These are phyloP conservation scores for Exophiala spinifera DNA, from an alignment of 2,329 filamentous ascomycete species.

Conservation along the genomic window DNA sequence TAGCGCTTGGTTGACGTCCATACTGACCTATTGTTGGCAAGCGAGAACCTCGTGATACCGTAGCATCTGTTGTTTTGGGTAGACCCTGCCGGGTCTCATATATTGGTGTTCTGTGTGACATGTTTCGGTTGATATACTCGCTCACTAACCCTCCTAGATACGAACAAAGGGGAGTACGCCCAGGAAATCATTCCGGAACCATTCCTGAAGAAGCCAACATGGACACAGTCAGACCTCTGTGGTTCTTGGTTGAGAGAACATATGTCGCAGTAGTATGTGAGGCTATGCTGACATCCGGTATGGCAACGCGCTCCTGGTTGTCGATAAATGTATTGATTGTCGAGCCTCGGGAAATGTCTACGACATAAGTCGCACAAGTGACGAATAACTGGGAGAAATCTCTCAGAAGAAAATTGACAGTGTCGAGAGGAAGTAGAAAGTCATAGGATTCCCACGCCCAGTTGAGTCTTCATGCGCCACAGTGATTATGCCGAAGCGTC, in stretches of 20 bases:
- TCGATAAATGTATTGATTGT: not conserved
- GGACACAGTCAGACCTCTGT: not conserved
- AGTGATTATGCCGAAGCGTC: slow-evolving; percentile 11
- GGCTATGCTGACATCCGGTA: too few relatives aligned
- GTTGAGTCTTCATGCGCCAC: slow-evolving; percentile 19
- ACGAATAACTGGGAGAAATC: slow-evolving; percentile 14
- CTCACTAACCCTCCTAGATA: slow-evolving; percentile 12
- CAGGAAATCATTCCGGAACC: slow-evolving; percentile 15
- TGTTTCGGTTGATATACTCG: slow-evolving; percentile 6
- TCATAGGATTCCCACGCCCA: slow-evolving; percentile 2
- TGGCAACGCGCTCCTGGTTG: too few relatives aligned
- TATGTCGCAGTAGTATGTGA: not conserved
- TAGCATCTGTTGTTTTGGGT: slow-evolving; percentile 22
- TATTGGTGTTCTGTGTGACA: slow-evolving; percentile 22
- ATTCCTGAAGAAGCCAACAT: not conserved
- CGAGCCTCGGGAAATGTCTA: not conserved
- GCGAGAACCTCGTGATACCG: slow-evolving; percentile 19
- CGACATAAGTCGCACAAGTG: slow-evolving; percentile 19
- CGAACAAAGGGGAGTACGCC: slow-evolving; percentile 1
- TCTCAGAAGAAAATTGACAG: not conserved
- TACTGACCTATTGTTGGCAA: slow-evolving; percentile 8
- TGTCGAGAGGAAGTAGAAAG: not conserved
- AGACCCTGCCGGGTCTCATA: slow-evolving; percentile 21
- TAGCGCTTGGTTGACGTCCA: slow-evolving; percentile 2
- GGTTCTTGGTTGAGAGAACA: too few relatives aligned